Base-by-base conservation (phyloP, 495 filamentous ascomycete genomes). In the Glarea lozoyensis region DNA sequence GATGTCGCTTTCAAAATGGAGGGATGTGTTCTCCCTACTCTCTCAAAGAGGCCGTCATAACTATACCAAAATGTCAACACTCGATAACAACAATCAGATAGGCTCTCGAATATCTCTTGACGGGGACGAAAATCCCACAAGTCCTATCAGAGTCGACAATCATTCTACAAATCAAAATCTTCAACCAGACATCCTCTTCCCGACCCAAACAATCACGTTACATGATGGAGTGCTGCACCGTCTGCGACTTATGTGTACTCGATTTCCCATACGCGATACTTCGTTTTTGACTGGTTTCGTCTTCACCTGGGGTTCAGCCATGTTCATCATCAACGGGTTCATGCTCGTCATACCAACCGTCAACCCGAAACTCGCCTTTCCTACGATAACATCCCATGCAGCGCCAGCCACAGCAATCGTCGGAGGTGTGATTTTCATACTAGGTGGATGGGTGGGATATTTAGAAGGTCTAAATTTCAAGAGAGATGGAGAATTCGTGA, bases 241-340 rank as follows among this genome's bases (percentile, higher is more conserved):
- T n/a, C n/a, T n/a, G n/a, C n/a, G n/a, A n/a, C n/a, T n/a, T n/a
- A 48, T 48, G 45, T 48, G 27, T 15, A 48, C 38, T 0, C 20
- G 17, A 10, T 48, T 48, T 18, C 45, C 45, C 6, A 24, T 48
- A 7, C 20, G 33, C 22, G 45, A 48, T 38, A 42, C 35, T 15
- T 42, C 38, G n/a, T 48, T 38, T 38, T 11, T 37, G 13, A 38
- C 40, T 13, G 45, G 38, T 10, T 22, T 48, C 12, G 23, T 20
- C n/a, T 48, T 48, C 33, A 42, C 45, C 3, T 21, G 37, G 15
- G 45, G 45, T 1, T 48, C 45, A 20, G 24, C 35, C 4, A 33
- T 31, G 2, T 48, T 48, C 22, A 39, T 48, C 10, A 20, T 36
- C 17, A 42, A 48, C 21, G 45, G 38, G 7, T 48, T 48, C 19